Evolutionary conservation across 2,329 filamentous ascomycete genomes (phyloP).

Genomic region (Claviceps capensis): DNA sequence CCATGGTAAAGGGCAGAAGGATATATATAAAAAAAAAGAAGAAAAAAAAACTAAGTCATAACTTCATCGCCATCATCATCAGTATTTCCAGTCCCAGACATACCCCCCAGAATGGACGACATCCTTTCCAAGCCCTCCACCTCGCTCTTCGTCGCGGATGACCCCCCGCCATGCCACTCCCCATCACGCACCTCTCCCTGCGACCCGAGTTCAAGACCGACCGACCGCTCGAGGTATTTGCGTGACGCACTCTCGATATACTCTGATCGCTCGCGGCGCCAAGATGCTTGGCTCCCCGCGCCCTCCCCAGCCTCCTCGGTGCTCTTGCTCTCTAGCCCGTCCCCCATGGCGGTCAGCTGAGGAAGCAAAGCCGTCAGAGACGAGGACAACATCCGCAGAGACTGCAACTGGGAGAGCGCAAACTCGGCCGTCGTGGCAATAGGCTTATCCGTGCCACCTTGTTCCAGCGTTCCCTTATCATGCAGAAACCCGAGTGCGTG

Average conservation of each 20-base stretch:
- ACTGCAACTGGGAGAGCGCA: slow-evolving; percentile 68
- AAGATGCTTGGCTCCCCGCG: slow-evolving; percentile 25
- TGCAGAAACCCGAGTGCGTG: slow-evolving; percentile 42
- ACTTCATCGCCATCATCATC: slow-evolving; percentile 3
- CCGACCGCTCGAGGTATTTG: slow-evolving; percentile 58
- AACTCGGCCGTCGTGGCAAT: slow-evolving; percentile 64
- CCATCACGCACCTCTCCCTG: slow-evolving; percentile 51
- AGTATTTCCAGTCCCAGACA: background rate
- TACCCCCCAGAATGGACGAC: slow-evolving; percentile 28
- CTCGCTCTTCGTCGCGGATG: slow-evolving; percentile 35
- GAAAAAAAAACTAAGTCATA: slow-evolving; percentile 6
- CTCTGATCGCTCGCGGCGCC: slow-evolving; percentile 56
- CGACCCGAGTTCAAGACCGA: slow-evolving; percentile 51
- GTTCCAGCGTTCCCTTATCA: slow-evolving; percentile 34
- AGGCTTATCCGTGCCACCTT: slow-evolving; percentile 38
- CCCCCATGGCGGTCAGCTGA: slow-evolving; percentile 29
- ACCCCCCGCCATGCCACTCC: slow-evolving; percentile 46
- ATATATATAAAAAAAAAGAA: background rate
- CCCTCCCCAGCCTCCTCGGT: background rate
- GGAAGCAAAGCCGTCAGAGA: slow-evolving; percentile 52
- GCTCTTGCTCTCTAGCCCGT: background rate
- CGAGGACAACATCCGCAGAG: slow-evolving; percentile 52
- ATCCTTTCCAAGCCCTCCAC: slow-evolving; percentile 43
- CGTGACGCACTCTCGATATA: slow-evolving; percentile 75
- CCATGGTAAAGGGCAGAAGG: background rate